Evolutionary conservation across 257 asterid species (phyloP), one percentile per base, ranked within the genome.

Genomic region (Solanum virginianum): DNA sequence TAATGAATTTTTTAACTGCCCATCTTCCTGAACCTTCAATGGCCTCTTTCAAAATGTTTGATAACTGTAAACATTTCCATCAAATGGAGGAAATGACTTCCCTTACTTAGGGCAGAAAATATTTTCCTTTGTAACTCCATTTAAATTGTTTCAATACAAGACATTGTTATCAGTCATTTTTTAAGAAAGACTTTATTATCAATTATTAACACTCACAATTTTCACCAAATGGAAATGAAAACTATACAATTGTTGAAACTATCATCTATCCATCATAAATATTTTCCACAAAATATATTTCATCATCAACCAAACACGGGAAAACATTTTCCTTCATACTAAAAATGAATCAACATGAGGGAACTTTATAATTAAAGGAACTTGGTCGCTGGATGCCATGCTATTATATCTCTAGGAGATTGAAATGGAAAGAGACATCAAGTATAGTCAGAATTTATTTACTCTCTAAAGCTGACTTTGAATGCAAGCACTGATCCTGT

Each of bases 391-490:
- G 8, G 49, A 72, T 20, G 7, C 36, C n/a, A 72, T 43, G 41
- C 41, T 36, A 36, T 43, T 26, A 72, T 72, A 43, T 12, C 39
- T 43, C 56, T 18, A 77, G 26, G 24, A 51, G n/a, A 83, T 5
- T 43, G 51, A 20, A 45, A 43, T 36, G 41, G 56, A 26, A 66
- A 15, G 82, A 84, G 82, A 54, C 81, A 63, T 63, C 66, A 69
- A 80, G 84, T 45, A 62, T 9, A 65, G 14, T 85, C 57, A 56
- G 85, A 85, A 83, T 80, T 47, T 45, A 86, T 87, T 94, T 94
- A 96, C 99, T 96, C 97, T 93, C 98, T 92, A 88, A 96, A 96
- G 99, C 97, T 96, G 91, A 96, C 99, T 96, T 96, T 96, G 91
- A 96, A 96, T 57, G 99, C 97, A 87, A 96, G 90, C 84, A 96